phyloP scores from a whole-genome alignment of 164 flowering plant species.

The Dillenia suffruticosa region DNA sequence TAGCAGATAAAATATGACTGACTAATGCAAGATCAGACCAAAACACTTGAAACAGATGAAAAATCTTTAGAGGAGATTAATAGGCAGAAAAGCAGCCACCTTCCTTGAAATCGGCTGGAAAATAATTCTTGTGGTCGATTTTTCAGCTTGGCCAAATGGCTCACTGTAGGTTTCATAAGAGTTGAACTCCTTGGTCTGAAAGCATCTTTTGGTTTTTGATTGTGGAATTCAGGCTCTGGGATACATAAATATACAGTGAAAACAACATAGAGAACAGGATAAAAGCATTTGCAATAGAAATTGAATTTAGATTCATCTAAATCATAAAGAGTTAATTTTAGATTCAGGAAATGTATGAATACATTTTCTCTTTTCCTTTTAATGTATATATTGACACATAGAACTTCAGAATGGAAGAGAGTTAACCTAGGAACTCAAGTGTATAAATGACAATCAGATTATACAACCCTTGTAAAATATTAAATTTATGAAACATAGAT shows the following conservation, averaged over 20 bases:
- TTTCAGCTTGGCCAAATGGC: conserved; percentile 84
- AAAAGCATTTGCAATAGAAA: no score
- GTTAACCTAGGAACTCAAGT: no score
- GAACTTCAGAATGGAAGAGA: no score
- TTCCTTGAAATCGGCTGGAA: conserved; percentile 34
- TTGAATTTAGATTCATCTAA: conserved; percentile 19
- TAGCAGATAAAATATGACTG: background rate
- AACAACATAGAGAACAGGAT: no score
- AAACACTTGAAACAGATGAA: no score
- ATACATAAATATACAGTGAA: no score
- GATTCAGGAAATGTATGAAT: background rate
- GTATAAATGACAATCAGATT: no score
- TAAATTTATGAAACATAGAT: no score
- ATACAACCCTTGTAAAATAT: no score
- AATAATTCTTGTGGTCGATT: conserved; percentile 28
- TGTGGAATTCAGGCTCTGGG: conserved; percentile 12
- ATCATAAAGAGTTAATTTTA: background rate
- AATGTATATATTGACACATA: background rate
- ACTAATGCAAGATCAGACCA: no score
- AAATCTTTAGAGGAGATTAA: no score
- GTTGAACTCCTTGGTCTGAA: conserved; percentile 63
- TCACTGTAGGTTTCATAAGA: conserved; percentile 93
- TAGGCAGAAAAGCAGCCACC: no score
- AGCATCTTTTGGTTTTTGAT: conserved; percentile 20
- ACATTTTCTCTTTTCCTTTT: background rate